A percentile compares a stretch with the other conserved stretches of the same genome.
phyloP scores from a whole-genome alignment of 352 stramenopile species.

The Aphanomyces invadans region DNA sequence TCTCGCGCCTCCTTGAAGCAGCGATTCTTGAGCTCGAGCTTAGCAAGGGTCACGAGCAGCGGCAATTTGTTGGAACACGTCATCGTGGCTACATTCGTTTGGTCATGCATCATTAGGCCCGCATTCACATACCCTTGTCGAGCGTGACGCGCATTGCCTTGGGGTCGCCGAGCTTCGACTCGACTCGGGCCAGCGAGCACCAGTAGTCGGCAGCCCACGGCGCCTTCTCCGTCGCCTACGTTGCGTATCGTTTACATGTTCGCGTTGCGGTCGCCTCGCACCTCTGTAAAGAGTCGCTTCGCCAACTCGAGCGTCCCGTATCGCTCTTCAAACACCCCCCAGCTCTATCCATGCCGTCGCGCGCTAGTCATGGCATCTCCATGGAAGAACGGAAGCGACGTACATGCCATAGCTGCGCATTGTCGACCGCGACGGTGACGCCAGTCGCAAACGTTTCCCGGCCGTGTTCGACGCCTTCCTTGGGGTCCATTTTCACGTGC shows the following conservation, averaged over 20 bases:
- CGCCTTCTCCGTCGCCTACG: conserved; percentile 50
- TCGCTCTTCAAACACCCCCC: conserved; percentile 70
- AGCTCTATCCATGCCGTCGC: conserved; percentile 28
- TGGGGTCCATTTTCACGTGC: neutral
- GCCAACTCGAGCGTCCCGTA: conserved; percentile 59
- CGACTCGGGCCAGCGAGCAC: conserved; percentile 43
- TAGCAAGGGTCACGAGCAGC: conserved; percentile 64
- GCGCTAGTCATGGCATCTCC: neutral
- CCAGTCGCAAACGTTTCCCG: conserved; percentile 3
- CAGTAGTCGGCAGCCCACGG: conserved; percentile 42
- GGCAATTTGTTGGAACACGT: conserved; percentile 57
- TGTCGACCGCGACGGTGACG: neutral
- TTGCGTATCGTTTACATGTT: conserved; percentile 30
- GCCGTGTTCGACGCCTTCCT: neutral
- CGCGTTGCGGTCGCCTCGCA: neutral
- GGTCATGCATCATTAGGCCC: too few relatives aligned
- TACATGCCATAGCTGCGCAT: conserved; percentile 2
- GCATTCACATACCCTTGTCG: conserved; percentile 7
- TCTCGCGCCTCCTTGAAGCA: conserved; percentile 47
- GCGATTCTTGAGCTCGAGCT: conserved; percentile 71
- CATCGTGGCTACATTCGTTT: conserved; percentile 30
- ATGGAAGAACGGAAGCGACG: neutral
- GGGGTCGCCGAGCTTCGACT: conserved; percentile 49
- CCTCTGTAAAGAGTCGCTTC: conserved; percentile 64
- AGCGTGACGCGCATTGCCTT: conserved; percentile 59